Conservation (phyloP, 2,329 filamentous ascomycete species). For the Colletotrichum orchidophilum region DNA sequence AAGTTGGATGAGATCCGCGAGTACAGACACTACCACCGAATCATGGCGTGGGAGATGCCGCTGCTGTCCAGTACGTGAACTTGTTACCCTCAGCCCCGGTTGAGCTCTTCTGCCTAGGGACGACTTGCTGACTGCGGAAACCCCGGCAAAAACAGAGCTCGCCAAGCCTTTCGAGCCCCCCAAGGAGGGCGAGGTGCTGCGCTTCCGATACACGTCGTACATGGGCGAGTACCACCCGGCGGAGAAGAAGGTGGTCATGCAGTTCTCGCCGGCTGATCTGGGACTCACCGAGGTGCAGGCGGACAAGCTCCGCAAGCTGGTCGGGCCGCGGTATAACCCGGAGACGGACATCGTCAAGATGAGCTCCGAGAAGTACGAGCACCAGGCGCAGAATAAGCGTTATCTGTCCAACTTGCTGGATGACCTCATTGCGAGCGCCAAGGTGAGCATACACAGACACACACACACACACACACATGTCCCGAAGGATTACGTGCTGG, state of each 20-base stretch:
- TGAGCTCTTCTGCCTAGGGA: neutral
- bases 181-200: constrained; percentile 73
- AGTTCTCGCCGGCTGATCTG: constrained; percentile 82
- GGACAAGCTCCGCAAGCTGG: constrained; percentile 87
- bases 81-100: too few species aligned
- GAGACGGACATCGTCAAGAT: constrained; percentile 84
- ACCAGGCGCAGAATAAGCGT: constrained; percentile 96
- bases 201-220: constrained; percentile 97
- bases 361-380: constrained; percentile 87
- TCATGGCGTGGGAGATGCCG: constrained; percentile 96
- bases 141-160: constrained; percentile 76
- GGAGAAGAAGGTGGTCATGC: constrained; percentile 91
- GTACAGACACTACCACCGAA: constrained; percentile 84
- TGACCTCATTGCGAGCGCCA: constrained; percentile 78
- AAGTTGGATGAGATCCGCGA: constrained; percentile 91
- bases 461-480: neutral
- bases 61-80: constrained; percentile 78
- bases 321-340: constrained; percentile 88
- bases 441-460: constrained; percentile 56
- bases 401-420: constrained; percentile 84
- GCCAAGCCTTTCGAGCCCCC: constrained; percentile 84
- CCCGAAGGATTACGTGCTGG: neutral
- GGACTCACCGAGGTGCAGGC: constrained; percentile 73
- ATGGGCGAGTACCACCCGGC: constrained; percentile 94
- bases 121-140: constrained; percentile 31